These are phyloP conservation scores for Physcomitrellopsis africana DNA, from an alignment of 225 moss, liverwort and hornwort species.

Conservation along the genomic window DNA sequence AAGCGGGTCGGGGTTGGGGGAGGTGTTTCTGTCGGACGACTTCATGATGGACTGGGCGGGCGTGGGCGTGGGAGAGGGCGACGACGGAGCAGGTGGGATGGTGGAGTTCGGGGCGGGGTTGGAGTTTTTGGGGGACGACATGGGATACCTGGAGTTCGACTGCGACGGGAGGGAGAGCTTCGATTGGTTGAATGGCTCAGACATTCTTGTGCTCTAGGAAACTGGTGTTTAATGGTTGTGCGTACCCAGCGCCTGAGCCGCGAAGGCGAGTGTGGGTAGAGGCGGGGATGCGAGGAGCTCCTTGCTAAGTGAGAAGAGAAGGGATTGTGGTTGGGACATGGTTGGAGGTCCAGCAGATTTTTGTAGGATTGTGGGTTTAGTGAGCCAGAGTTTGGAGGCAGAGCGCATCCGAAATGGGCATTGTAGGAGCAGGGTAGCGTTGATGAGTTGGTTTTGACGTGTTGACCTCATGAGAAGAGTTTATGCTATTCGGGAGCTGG, in stretches of 20 bases:
- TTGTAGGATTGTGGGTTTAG: slow-evolving; percentile 32
- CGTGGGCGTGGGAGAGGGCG: slow-evolving; percentile 20
- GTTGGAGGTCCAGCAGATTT: slow-evolving; percentile 11
- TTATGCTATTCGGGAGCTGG: neutral
- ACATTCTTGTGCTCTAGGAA: slow-evolving; percentile 34
- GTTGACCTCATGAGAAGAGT: neutral
- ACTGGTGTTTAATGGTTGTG: too few species aligned
- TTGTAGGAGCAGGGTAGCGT: slow-evolving; percentile 1
- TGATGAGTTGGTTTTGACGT: too few species aligned
- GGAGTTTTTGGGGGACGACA: slow-evolving; percentile 54
- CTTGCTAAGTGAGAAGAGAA: neutral
- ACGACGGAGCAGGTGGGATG: neutral
- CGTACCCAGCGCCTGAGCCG: too few species aligned
- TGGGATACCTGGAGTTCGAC: slow-evolving; percentile 49
- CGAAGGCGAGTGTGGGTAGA: slow-evolving; percentile 11
- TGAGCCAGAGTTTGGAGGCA: neutral
- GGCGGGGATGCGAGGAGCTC: slow-evolving; percentile 32
- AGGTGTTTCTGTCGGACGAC: slow-evolving; percentile 45
- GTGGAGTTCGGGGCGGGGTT: slow-evolving; percentile 44
- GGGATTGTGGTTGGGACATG: neutral
- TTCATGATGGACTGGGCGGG: slow-evolving; percentile 56
- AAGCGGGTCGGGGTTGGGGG: slow-evolving; percentile 33
- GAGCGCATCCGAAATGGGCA: slow-evolving; percentile 2
- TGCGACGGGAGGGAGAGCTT: slow-evolving; percentile 25
- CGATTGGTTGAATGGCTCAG: slow-evolving; percentile 33